Base-by-base conservation (phyloP, 2,329 filamentous ascomycete species). In the Leptoxyphium fumago region DNA sequence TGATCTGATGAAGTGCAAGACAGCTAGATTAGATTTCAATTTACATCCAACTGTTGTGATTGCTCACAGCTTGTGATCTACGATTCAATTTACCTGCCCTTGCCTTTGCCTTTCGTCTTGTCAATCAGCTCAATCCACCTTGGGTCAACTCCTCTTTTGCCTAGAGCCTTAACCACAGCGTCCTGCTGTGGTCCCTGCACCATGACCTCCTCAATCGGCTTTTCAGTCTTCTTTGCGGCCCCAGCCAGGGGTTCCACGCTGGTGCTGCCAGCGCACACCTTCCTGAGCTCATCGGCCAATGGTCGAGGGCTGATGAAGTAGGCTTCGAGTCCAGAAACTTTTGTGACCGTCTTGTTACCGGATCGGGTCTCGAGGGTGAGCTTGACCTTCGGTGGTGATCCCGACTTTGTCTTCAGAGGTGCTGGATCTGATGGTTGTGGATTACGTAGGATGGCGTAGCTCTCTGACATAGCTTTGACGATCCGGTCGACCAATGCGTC, bases 101-200 rank as follows among this genome's bases (percentile, higher is more conserved):
- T 55, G 61, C 78, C 78, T 64, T 80, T 80, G 50, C 74, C 74
- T 62, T 80, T 78, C 4, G 75, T 79, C 64, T 81, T 82, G 57
- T 82, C 79, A 45, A 78, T 60, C n/a, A 80, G 64, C 39, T 78
- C 74, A 26, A 82, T 65, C 74, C 76, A 81, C 48, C 71, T 69
- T 46, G 61, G 64, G 45, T 69, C 68, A 3, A 83, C 64, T 0
- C 79, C 79, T 46, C 77, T 68, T 55, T 68, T 71, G 47, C 70
- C 70, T 51, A 83, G 58, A 26, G 76, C 74, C 52, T 72, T 74
- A 40, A 77, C 64, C 14, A 82, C 66, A 13, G 72, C 73, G 48
- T 74, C 72, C 45, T 71, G 72, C 62, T 82, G 78, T 47, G 78
- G 77, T 1, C 79, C 79, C 54, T 83, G 79, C 2, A 82, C 70